Evolutionary conservation across 768 basidiomycete species (phyloP).

Genomic region (Lactarius deliciosus): DNA sequence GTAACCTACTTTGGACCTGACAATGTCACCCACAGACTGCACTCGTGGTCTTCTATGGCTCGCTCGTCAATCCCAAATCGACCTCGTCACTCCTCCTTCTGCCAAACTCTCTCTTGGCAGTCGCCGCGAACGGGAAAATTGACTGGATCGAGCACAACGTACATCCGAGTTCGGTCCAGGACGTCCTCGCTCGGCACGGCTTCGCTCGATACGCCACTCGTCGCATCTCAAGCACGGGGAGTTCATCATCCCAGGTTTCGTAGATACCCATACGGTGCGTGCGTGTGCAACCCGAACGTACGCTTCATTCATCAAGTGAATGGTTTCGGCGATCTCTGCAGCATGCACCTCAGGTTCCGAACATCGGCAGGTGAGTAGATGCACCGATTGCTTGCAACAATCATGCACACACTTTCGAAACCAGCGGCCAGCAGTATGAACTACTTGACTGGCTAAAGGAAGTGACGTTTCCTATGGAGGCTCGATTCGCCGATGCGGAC

Average conservation of each 20-base stretch:
- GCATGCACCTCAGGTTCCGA: slow-evolving; percentile 83
- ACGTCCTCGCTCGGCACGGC: slow-evolving; percentile 54
- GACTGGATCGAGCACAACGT: slow-evolving; percentile 72
- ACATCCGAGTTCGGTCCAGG: slow-evolving; percentile 44
- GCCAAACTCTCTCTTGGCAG: slow-evolving; percentile 54
- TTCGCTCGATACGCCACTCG: slow-evolving; percentile 36
- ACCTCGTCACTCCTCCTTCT: slow-evolving; percentile 46
- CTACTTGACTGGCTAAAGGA: slow-evolving; percentile 86
- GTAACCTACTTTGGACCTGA: no score
- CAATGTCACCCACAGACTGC: no score
- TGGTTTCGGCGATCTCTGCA: slow-evolving; percentile 31
- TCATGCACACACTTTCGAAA: slow-evolving; percentile 1
- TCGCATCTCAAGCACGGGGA: slow-evolving; percentile 45
- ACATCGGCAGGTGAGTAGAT: slow-evolving; percentile 55
- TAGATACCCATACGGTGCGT: slow-evolving; percentile 89
- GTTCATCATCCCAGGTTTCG: slow-evolving; percentile 84
- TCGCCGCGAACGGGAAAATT: slow-evolving; percentile 55
- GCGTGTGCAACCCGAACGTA: background rate
- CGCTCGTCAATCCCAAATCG: slow-evolving; percentile 54
- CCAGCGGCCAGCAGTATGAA: slow-evolving; percentile 79
- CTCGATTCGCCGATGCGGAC: slow-evolving; percentile 62
- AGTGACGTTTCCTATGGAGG: slow-evolving; percentile 87
- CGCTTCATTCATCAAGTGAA: background rate
- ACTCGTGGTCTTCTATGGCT: slow-evolving; percentile 49
- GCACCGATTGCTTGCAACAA: slow-evolving; percentile 9